Conservation (phyloP, 176 grass and related monocot species). For the Oryza meridionalis region DNA sequence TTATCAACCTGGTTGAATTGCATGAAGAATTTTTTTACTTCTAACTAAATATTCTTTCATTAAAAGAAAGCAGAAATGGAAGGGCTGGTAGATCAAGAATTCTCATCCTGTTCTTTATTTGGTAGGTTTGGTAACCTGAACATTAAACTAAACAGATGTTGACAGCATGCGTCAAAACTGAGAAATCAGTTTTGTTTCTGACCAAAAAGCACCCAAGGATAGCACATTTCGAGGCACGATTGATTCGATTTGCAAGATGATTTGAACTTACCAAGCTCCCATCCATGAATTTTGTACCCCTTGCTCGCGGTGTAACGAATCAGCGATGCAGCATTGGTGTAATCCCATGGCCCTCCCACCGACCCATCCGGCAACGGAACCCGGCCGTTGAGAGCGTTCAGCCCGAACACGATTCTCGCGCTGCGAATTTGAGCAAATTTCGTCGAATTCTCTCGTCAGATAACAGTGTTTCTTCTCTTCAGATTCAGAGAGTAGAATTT, state of each 20-base stretch:
- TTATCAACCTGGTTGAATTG: background rate
- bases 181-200: background rate
- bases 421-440: constrained; percentile 28
- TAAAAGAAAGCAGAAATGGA: background rate
- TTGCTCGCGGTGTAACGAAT: constrained; percentile 65
- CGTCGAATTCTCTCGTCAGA: background rate
- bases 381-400: constrained; percentile 86
- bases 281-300: constrained; percentile 82
- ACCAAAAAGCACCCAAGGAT: background rate
- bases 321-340: constrained; percentile 78
- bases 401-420: constrained; percentile 67
- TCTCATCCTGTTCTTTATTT: constrained; percentile 16
- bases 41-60: background rate
- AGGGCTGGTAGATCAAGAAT: background rate
- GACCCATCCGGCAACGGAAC: constrained; percentile 62
- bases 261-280: constrained; percentile 78
- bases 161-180: background rate
- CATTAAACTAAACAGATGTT: constrained; percentile 1
- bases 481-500: background rate
- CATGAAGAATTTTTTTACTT: background rate
- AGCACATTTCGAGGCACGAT: background rate
- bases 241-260: background rate
- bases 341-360: constrained; percentile 76
- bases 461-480: too few relatives aligned
- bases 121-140: constrained; percentile 31